These are phyloP conservation scores for Aspergillus quadrilineatus DNA, from an alignment of 2,329 filamentous ascomycete genomes.

Conservation along the genomic window DNA sequence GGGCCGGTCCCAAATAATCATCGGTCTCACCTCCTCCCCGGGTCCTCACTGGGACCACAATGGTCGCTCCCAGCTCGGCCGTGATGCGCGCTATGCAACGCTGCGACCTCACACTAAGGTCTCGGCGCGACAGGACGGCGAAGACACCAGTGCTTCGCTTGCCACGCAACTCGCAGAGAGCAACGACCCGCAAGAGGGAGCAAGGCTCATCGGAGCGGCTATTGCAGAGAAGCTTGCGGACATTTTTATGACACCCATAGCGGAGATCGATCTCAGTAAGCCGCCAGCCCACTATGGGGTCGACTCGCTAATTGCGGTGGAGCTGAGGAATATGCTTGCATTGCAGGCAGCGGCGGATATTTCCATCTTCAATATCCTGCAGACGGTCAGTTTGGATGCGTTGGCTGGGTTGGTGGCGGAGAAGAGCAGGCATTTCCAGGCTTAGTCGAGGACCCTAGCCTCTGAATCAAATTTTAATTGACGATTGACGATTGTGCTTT, in stretches of 20 bases:
- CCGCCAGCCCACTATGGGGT: conserved; percentile 37
- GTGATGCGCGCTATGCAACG: neutral
- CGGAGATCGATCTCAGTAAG: conserved; percentile 31
- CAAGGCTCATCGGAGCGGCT: neutral
- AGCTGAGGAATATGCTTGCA: conserved; percentile 44
- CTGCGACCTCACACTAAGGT: conserved; percentile 14
- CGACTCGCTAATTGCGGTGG: conserved; percentile 47
- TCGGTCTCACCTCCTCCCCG: neutral
- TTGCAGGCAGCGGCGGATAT: neutral
- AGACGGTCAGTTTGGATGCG: neutral
- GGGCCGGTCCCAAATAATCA: neutral
- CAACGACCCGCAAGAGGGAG: neutral
- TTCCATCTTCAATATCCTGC: neutral
- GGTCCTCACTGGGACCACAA: neutral
- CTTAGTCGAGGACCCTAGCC: neutral
- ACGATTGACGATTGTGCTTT: too few species aligned
- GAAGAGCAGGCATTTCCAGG: neutral
- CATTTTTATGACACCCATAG: conserved; percentile 32
- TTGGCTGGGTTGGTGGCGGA: neutral
- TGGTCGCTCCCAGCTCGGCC: neutral
- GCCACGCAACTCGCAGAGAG: neutral
- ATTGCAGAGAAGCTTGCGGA: conserved; percentile 33
- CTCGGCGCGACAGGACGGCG: neutral
- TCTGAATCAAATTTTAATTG: neutral
- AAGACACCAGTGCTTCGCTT: neutral